phyloP scores from a whole-genome alignment of 164 flowering plant genomes.

The Aristolochia californica region DNA sequence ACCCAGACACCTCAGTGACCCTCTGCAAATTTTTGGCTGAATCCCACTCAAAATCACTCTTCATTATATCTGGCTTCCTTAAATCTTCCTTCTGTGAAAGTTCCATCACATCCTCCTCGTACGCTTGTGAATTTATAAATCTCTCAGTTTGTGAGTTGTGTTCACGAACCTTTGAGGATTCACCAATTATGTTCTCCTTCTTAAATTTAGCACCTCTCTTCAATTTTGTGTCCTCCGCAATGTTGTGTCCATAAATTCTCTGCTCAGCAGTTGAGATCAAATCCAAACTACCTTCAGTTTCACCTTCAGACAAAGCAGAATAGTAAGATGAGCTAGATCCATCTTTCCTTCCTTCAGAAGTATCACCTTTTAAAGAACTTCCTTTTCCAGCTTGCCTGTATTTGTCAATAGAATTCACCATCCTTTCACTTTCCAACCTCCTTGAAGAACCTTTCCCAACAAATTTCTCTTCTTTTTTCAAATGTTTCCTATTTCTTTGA shows the following conservation, averaged over 20 bases:
- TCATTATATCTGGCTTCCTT: neutral
- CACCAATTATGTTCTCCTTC: slow-evolving; percentile 22
- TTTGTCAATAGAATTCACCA: slow-evolving; percentile 13
- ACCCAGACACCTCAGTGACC: slow-evolving; percentile 11
- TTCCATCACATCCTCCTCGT: slow-evolving; percentile 10
- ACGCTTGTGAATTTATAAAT: slow-evolving; percentile 12
- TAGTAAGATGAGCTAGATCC: slow-evolving; percentile 60
- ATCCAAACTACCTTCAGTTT: slow-evolving; percentile 27
- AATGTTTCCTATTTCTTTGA: slow-evolving; percentile 5
- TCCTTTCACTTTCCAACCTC: slow-evolving; percentile 14
- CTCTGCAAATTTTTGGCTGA: slow-evolving; percentile 33
- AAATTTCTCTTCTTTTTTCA: slow-evolving; percentile 18
- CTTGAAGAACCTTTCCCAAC: slow-evolving; percentile 14
- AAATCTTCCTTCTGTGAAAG: neutral
- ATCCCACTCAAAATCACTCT: slow-evolving; percentile 24
- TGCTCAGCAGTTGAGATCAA: slow-evolving; percentile 1
- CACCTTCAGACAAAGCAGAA: slow-evolving; percentile 42
- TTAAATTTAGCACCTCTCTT: slow-evolving; percentile 17
- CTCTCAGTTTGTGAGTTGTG: slow-evolving; percentile 11
- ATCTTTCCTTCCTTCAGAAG: slow-evolving; percentile 17
- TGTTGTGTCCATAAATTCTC: neutral
- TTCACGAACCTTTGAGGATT: slow-evolving; percentile 14
- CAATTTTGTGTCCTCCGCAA: neutral
- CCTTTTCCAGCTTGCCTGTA: slow-evolving; percentile 1
- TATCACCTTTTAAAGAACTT: neutral